Evolutionary conservation across 169 alveolate genomes (phyloP).

Genomic region (Babesia sp.): DNA sequence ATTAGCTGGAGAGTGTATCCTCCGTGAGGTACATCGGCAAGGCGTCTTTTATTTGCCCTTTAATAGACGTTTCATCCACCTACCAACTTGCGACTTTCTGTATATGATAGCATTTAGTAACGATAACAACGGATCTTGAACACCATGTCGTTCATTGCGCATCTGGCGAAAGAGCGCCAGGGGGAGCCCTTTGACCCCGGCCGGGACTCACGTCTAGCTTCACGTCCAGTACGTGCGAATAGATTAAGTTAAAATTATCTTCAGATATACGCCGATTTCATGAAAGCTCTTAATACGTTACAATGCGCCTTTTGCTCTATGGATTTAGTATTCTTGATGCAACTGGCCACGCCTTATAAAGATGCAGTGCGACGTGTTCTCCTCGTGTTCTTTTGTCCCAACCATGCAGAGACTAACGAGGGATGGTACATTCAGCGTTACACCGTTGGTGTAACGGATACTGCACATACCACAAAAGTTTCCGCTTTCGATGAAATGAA

Average conservation of each 20-base stretch:
- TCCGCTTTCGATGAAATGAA: conserved; percentile 44
- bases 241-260: neutral
- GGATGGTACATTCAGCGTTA: conserved; percentile 52
- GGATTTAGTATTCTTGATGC: conserved; percentile 46
- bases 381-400: conserved; percentile 40
- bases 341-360: conserved; percentile 25
- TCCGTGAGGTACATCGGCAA: conserved; percentile 33
- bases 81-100: conserved; percentile 35
- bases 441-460: neutral
- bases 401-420: conserved; percentile 17
- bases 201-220: conserved; percentile 32
- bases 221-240: conserved; percentile 43
- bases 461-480: neutral
- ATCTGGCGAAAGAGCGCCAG: conserved; percentile 16
- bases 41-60: conserved; percentile 61
- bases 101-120: conserved; percentile 60
- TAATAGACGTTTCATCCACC: conserved; percentile 47
- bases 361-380: conserved; percentile 9
- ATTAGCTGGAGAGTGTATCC: neutral
- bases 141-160: conserved; percentile 42
- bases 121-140: neutral
- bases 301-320: conserved; percentile 29
- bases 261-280: neutral
- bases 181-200: conserved; percentile 48
- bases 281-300: neutral